phyloP scores from a whole-genome alignment of 352 stramenopile species.

The Pythium monospermum region DNA sequence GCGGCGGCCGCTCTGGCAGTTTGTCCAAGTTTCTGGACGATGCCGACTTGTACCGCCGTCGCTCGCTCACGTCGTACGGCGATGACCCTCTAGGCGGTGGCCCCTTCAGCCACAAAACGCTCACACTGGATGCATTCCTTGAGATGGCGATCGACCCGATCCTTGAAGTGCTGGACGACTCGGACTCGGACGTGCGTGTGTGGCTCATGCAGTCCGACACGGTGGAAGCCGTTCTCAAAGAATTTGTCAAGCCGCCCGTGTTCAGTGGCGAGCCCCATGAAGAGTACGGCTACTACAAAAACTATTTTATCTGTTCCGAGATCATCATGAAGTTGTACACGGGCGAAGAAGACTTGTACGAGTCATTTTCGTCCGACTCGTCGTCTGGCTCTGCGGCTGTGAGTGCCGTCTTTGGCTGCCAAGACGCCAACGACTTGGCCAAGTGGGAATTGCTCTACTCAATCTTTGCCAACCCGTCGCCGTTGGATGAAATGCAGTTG shows the following conservation, averaged over 20 bases:
- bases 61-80: constrained; percentile 66
- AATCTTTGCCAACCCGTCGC: constrained; percentile 70
- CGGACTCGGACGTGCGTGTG: constrained; percentile 77
- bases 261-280: constrained; percentile 74
- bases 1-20: constrained; percentile 55
- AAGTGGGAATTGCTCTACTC: constrained; percentile 83
- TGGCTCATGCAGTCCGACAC: constrained; percentile 80
- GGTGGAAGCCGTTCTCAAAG: constrained; percentile 68
- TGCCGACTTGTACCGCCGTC: constrained; percentile 60
- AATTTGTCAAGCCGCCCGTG: constrained; percentile 77
- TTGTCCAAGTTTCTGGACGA: constrained; percentile 82
- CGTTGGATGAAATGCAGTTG: constrained; percentile 83
- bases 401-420: constrained; percentile 74
- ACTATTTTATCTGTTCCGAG: constrained; percentile 84
- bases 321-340: constrained; percentile 90
- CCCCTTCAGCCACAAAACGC: constrained; percentile 53
- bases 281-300: constrained; percentile 88
- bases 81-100: constrained; percentile 51
- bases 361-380: constrained; percentile 83
- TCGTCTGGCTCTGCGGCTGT: constrained; percentile 61
- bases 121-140: constrained; percentile 61
- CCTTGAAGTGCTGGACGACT: constrained; percentile 81
- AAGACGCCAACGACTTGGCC: constrained; percentile 61
- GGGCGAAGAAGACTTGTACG: constrained; percentile 83
- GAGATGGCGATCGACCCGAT: constrained; percentile 84